Base-by-base conservation (phyloP, 257 asterid genomes). In the Scutellaria baicalensis region DNA sequence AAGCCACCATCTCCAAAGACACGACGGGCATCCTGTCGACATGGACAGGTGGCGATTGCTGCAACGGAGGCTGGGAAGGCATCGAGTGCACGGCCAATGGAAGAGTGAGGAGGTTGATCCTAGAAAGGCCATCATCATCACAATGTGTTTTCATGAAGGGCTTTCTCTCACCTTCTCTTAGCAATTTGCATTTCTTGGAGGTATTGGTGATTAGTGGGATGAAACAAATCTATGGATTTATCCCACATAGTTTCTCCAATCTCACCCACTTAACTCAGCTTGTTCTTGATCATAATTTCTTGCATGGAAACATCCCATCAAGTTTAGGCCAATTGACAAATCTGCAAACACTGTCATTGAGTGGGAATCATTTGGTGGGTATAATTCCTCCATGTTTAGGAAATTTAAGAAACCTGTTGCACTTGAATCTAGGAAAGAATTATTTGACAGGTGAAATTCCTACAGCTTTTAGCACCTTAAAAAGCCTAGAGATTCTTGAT, bases 21-120 rank as follows among this genome's bases (percentile, higher is more conserved):
- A 82, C 96, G 17, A 91, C 99, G 13, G 86, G 84, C 2, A 17
- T 83, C 13, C 70, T 93, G 49, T 77, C 91, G 12, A 75, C 99
- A 6, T 93, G 99, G 99, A 71, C 55, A 1, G 85, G 94, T 12
- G 52, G 21, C 33, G 88, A 91, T 59, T 91, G 97, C 80, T 93
- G 97, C 68, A 71, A 73, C n/a, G 98, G 98, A 36, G 96, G 91
- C 2, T 93, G 99, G 99, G 97, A 89, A 63, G 99, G 99, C 4
- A 83, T 93, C 12, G 91, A 83, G 54, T 93, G 99, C 79, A 75
- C 66, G 81, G 80, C 44, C 69, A 58, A 5, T 72, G 95, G 97
- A 1, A 71, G 93, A 12, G 96, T 93, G 6, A 86, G 13, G 40
- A 76, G 85, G 35, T 57, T 93, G 81, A 63, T 81, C 0, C 79